These are phyloP conservation scores for Mortierella hygrophila DNA, from an alignment of 192 early-diverging fungal genomes.

Conservation along the genomic window DNA sequence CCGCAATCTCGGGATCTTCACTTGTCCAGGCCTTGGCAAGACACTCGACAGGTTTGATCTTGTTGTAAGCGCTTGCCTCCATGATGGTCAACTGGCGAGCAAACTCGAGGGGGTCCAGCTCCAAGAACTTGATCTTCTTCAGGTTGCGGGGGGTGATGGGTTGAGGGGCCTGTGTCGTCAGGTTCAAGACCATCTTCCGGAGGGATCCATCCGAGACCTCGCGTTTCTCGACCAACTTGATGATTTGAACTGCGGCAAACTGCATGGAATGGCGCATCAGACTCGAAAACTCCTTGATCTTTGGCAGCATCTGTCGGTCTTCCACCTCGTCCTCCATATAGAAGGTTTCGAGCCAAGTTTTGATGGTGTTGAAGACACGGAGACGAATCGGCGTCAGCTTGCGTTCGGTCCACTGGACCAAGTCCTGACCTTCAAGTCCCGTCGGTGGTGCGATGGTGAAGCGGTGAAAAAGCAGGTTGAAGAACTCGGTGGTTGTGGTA, in stretches of 20 bases:
- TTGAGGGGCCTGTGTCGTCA: slow-evolving; percentile 72
- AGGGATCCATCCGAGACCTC: slow-evolving; percentile 69
- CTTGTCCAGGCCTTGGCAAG: slow-evolving; percentile 91
- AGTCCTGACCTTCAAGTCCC: slow-evolving; percentile 71
- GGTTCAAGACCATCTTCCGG: slow-evolving; percentile 72
- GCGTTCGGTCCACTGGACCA: slow-evolving; percentile 81
- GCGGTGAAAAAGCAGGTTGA: slow-evolving; percentile 80
- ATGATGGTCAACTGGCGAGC: slow-evolving; percentile 96
- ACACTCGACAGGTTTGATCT: slow-evolving; percentile 90
- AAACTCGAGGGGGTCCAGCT: slow-evolving; percentile 93
- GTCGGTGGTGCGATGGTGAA: slow-evolving; percentile 82
- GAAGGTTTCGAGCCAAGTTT: slow-evolving; percentile 95
- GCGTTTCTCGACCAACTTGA: slow-evolving; percentile 48
- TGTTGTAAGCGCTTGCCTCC: slow-evolving; percentile 84
- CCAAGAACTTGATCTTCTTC: slow-evolving; percentile 83
- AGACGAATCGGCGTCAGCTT: slow-evolving; percentile 92
- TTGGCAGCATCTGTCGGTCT: slow-evolving; percentile 75
- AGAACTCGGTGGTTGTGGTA: slow-evolving; percentile 80
- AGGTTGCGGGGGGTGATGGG: slow-evolving; percentile 88
- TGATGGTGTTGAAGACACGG: slow-evolving; percentile 94
- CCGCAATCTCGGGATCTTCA: slow-evolving; percentile 65
- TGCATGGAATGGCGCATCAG: slow-evolving; percentile 78
- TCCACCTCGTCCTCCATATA: slow-evolving; percentile 78
- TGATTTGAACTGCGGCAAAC: slow-evolving; percentile 61
- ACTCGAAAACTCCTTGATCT: slow-evolving; percentile 80